Percentiles rank a stretch among this genome's conserved stretches.
These are phyloP conservation scores for Nymphaea colorata DNA, from an alignment of 164 flowering plant species.

Conservation along the genomic window DNA sequence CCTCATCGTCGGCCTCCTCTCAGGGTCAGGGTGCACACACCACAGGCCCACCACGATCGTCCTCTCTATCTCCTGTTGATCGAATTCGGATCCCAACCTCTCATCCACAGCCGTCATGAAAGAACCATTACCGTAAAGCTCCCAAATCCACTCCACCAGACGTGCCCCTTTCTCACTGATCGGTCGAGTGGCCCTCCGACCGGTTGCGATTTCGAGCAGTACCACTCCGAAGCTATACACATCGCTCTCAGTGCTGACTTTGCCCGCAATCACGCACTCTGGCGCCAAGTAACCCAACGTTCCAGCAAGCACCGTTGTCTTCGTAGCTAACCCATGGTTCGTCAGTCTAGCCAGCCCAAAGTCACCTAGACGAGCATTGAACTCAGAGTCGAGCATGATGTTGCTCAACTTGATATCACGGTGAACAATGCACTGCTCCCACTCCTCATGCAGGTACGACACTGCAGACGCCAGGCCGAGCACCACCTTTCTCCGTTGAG, in stretches of 20 bases:
- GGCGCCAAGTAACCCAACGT: slow-evolving; percentile 59
- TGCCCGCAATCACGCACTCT: slow-evolving; percentile 36
- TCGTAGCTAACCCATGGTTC: slow-evolving; percentile 33
- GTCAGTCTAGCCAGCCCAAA: slow-evolving; percentile 45
- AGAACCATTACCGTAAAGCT: slow-evolving; percentile 27
- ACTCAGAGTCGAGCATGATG: slow-evolving; percentile 36
- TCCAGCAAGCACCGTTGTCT: slow-evolving; percentile 41
- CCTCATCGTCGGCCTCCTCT: slow-evolving; percentile 28
- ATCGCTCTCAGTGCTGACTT: slow-evolving; percentile 41
- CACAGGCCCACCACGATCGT: slow-evolving; percentile 38
- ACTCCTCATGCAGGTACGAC: slow-evolving; percentile 44
- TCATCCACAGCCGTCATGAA: slow-evolving; percentile 27
- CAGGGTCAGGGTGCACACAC: slow-evolving; percentile 40
- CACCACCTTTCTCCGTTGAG: slow-evolving; percentile 27
- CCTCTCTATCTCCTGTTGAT: slow-evolving; percentile 22
- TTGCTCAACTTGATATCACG: slow-evolving; percentile 49
- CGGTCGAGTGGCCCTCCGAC: slow-evolving; percentile 19
- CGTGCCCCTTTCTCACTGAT: slow-evolving; percentile 15
- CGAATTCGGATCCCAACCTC: slow-evolving; percentile 15
- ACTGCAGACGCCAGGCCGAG: slow-evolving; percentile 36
- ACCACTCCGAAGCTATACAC: slow-evolving; percentile 54
- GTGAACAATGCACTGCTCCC: slow-evolving; percentile 51
- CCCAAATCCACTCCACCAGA: slow-evolving; percentile 46
- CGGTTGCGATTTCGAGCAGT: slow-evolving; percentile 35
- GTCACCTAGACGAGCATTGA: slow-evolving; percentile 45